Base-by-base conservation (phyloP, 2,329 filamentous ascomycete genomes). In the Hypoxylon sp. region DNA sequence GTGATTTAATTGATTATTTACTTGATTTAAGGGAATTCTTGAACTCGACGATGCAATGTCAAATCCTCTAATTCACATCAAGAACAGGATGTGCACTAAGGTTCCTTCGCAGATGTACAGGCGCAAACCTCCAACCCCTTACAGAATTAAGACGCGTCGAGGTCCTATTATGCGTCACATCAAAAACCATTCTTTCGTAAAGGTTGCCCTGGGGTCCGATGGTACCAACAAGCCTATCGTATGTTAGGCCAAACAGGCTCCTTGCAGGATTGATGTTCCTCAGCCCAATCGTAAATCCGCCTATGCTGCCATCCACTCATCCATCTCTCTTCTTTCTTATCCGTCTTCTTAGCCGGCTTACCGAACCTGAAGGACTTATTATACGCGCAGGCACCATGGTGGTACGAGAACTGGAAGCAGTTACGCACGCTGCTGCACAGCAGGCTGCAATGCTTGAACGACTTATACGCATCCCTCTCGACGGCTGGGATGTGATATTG, bases 401-500 rank as follows among this genome's bases (percentile, higher is more conserved):
- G 73, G 71, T 78, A 85, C 31, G 76, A 76, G 70, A 78, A 85
- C 70, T 83, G 81, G 68, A 84, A 79, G 75, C 83, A 85, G 8
- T 73, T 63, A 0, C 67, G 33, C 33, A 77, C 56, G 48, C 73
- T 77, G 44, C 80, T 72, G 72, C 87, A 89, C 2, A 83, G 82
- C 29, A 73, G 74, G 2, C 76, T 78, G 74, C 86, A 88, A 56
- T 81, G 70, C 1, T 83, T 80, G 46, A 80, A 80, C 37, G 78
- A 82, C 52, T 72, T 63, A 70, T 85, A 81, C 0, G 84, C 85
- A 11, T 77, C 67, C 71, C 78, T 78, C 73, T 86, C 82, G 3
- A 77, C 60, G 3, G 77, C 72, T 0, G 78, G 78, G 53, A 82
- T 75, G 8, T 77, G 67, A 19, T 77, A 70, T 31, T 76, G 75